These are phyloP conservation scores for Imleria badia DNA, from an alignment of 768 basidiomycete genomes.

Conservation along the genomic window DNA sequence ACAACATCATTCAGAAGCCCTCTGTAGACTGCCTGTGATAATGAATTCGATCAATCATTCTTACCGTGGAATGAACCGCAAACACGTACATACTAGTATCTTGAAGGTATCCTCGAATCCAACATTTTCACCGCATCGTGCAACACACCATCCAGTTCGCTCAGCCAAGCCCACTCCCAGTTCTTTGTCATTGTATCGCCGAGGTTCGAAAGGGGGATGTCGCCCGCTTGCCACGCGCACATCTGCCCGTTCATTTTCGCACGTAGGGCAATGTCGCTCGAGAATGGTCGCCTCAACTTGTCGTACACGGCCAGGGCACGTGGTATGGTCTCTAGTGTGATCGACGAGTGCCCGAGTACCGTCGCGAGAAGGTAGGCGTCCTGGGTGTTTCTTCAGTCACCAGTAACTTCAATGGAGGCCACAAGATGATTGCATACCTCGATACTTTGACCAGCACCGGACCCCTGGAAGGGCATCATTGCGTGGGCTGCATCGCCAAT, in stretches of 20 bases:
- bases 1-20: too few relatives aligned
- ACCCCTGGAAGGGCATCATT: constrained; percentile 44
- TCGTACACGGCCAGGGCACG: constrained; percentile 49
- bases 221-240: constrained; percentile 12
- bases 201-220: constrained; percentile 38
- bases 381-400: constrained; percentile 11
- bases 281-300: constrained; percentile 46
- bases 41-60: too few relatives aligned
- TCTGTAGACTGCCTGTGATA: too few relatives aligned
- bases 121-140: constrained; percentile 18
- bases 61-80: too few relatives aligned
- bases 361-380: constrained; percentile 38
- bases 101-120: neutral
- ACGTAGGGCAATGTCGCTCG: constrained; percentile 35
- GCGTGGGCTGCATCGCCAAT: constrained; percentile 45
- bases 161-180: constrained; percentile 55
- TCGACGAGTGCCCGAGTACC: constrained; percentile 44
- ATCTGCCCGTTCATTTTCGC: constrained; percentile 20
- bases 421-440: constrained; percentile 33
- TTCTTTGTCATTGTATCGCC: constrained; percentile 44
- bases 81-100: neutral
- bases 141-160: constrained; percentile 21
- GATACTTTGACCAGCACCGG: constrained; percentile 45
- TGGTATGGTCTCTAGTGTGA: constrained; percentile 35
- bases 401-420: too few relatives aligned